Evolutionary conservation across 306 rosid species (phyloP).

Genomic region (Prunus salicina): DNA sequence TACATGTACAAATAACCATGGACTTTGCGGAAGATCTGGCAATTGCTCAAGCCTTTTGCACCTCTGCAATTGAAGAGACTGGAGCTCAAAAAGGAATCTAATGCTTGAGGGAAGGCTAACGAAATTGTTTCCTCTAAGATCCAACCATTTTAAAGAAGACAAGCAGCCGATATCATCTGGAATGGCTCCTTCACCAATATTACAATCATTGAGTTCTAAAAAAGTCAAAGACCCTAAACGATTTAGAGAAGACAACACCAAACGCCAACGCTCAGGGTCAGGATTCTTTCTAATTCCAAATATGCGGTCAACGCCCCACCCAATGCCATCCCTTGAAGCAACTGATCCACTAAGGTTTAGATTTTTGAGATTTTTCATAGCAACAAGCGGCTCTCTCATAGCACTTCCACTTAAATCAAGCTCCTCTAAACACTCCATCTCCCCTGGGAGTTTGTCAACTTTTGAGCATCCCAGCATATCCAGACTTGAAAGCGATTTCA

Average conservation of each 20-base stretch:
- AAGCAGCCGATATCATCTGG: constrained; percentile 6
- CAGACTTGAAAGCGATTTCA: background rate
- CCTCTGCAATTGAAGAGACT: accelerated
- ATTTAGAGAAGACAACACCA: background rate
- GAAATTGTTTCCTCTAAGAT: constrained; percentile 10
- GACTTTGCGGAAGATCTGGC: constrained; percentile 4
- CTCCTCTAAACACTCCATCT: background rate
- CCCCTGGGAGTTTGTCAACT: background rate
- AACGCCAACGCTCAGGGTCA: too few species aligned
- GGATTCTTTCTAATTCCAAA: too few species aligned
- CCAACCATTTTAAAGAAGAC: background rate
- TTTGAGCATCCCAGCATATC: background rate
- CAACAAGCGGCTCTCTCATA: background rate
- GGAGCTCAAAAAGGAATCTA: background rate
- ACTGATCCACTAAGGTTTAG: background rate
- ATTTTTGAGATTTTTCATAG: background rate
- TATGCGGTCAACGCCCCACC: too few species aligned
- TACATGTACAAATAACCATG: accelerated
- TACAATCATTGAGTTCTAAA: background rate
- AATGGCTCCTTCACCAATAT: constrained; percentile 5
- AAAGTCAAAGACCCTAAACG: background rate
- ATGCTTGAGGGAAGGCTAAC: constrained; percentile 9
- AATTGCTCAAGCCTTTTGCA: constrained; percentile 15
- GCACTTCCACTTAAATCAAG: background rate
- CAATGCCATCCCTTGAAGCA: background rate